These are phyloP conservation scores for Podaxis sp. DNA, from an alignment of 768 basidiomycete genomes.

Conservation along the genomic window DNA sequence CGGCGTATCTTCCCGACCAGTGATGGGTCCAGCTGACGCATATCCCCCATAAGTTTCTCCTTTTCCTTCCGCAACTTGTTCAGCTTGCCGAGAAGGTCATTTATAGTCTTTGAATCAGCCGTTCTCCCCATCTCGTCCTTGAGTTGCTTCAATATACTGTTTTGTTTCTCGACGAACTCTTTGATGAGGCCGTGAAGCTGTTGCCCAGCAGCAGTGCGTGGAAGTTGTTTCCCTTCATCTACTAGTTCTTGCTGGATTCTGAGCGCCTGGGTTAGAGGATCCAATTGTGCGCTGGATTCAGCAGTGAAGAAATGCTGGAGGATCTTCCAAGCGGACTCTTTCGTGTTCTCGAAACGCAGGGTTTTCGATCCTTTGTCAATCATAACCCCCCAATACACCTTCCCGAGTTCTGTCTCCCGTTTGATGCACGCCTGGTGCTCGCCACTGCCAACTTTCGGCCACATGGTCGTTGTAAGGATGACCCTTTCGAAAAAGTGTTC, in stretches of 20 bases:
- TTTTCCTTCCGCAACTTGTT: neutral
- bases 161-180: neutral
- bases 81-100: neutral
- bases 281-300: neutral
- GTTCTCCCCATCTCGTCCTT: neutral
- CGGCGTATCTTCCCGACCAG: neutral
- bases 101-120: neutral
- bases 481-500: constrained; percentile 22
- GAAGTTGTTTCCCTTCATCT: neutral
- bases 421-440: too few species aligned
- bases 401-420: neutral
- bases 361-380: neutral
- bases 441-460: neutral
- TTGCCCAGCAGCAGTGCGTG: neutral
- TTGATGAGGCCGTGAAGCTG: neutral
- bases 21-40: neutral
- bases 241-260: neutral
- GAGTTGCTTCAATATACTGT: neutral
- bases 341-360: neutral
- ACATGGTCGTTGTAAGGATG: constrained; percentile 6
- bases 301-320: neutral
- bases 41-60: neutral
- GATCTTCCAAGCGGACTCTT: neutral
- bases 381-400: neutral
- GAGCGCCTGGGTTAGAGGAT: neutral